Base-by-base conservation (phyloP, 2,329 filamentous ascomycete species). In the Xylariaceae sp. region DNA sequence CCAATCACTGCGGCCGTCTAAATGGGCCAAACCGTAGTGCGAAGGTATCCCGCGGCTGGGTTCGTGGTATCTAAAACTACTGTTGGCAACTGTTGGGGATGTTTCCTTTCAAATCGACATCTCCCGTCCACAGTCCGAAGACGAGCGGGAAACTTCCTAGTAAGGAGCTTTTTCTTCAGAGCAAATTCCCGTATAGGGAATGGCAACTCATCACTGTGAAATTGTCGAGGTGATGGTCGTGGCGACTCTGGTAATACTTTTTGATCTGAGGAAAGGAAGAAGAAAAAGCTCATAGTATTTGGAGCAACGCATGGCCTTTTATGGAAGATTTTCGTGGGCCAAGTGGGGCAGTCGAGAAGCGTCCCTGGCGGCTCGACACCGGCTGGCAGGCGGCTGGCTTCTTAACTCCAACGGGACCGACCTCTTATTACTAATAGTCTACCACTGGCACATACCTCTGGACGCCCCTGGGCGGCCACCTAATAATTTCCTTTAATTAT, bases 201-300 rank as follows among this genome's bases (percentile, higher is more conserved):
- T 78, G 80, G 80, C 80, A 83, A 83, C 80, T 68, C 79, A 71
- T 78, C 80, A 82, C 80, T 79, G 80, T 83, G 68, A 73, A 66
- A 65, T 62, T 51, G 54, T 68, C 76, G 75, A 72, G 74, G 74
- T 82, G 80, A 78, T 72, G 79, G 80, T 83, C 80, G 80, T 83
- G 80, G 80, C 80, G 73, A 73, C 78, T 81, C 78, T 72, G 72
- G 81, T 74, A 69, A 74, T 71, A 75, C 79, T 83, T 83, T 83
- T 83, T 83, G 80, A 83, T 83, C 73, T 76, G 65, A 71, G 62
- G 71, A 76, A 74, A 72, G 70, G 45, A 73, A 76, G 72, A 72
- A 71, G 67, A 68, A 68, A 71, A 18, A 42, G 5, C 13, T 5
- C 44, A 41, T n/a, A 29, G 12, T 57, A 67, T 32, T 5, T 15